Conservation (phyloP, 169 alveolate species). For the Plasmodium blacklocki region DNA sequence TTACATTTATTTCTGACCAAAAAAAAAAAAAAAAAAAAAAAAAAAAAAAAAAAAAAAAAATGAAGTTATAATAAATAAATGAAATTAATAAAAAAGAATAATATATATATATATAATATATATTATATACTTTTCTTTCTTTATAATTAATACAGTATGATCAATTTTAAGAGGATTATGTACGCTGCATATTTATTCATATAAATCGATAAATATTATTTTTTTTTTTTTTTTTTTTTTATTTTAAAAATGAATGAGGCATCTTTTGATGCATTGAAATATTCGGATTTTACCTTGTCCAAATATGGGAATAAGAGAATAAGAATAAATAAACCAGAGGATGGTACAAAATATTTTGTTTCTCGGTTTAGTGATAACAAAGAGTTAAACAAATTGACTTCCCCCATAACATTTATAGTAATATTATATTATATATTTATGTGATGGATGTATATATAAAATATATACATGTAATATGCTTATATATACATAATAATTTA, state of each 20-base stretch:
- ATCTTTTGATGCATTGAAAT: constrained; percentile 32
- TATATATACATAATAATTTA: not conserved
- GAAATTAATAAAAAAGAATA: no score
- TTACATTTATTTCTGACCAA: no score
- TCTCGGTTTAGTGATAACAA: constrained; percentile 66
- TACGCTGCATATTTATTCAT: no score
- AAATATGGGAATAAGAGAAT: constrained; percentile 58
- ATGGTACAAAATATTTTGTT: constrained; percentile 32
- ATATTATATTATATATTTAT: constrained; percentile 1
- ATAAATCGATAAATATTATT: no score
- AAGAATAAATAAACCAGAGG: constrained; percentile 60
- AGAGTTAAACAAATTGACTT: constrained; percentile 31
- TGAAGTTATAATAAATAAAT: no score
- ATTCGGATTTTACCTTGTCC: constrained; percentile 58
- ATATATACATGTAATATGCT: not conserved
- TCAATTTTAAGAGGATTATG: no score
- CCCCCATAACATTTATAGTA: constrained; percentile 73
- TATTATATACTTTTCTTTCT: no score
- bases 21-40: no score
- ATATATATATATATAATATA: no score
- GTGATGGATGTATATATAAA: not conserved
- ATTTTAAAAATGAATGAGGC: constrained; percentile 56
- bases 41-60: no score
- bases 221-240: not conserved
- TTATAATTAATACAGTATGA: no score